These are phyloP conservation scores for Solanum etuberosum DNA, from an alignment of 257 asterid species.

Conservation along the genomic window DNA sequence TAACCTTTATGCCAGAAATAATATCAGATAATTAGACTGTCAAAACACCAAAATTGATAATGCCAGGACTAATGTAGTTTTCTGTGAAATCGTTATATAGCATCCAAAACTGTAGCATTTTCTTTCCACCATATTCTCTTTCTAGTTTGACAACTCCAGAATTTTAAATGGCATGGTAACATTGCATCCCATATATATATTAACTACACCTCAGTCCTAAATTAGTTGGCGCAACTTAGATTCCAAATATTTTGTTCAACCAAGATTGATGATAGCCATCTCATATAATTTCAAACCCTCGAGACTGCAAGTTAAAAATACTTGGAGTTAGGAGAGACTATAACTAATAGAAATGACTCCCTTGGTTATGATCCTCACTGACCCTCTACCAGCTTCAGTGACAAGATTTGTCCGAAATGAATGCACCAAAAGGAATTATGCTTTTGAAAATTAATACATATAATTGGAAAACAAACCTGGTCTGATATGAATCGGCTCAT, in stretches of 20 bases:
- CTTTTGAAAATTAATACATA: neutral
- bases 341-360: neutral
- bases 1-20: neutral
- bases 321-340: neutral
- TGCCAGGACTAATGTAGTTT: neutral
- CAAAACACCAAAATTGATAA: neutral
- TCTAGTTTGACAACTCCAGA: neutral
- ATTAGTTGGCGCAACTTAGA: neutral
- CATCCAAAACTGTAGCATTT: neutral
- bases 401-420: neutral
- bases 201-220: neutral
- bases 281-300: neutral
- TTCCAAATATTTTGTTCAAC: neutral
- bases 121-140: neutral
- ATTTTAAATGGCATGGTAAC: neutral
- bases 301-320: neutral
- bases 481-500: constrained; percentile 15
- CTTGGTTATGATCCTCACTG: neutral
- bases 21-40: neutral
- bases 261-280: neutral
- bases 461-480: constrained; percentile 22
- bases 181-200: neutral
- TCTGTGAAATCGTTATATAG: neutral
- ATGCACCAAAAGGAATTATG: neutral
- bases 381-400: neutral